A percentile compares a stretch with the other conserved stretches of the same genome.
phyloP scores from a whole-genome alignment of 257 asterid species.

The Solanum habrochaites region DNA sequence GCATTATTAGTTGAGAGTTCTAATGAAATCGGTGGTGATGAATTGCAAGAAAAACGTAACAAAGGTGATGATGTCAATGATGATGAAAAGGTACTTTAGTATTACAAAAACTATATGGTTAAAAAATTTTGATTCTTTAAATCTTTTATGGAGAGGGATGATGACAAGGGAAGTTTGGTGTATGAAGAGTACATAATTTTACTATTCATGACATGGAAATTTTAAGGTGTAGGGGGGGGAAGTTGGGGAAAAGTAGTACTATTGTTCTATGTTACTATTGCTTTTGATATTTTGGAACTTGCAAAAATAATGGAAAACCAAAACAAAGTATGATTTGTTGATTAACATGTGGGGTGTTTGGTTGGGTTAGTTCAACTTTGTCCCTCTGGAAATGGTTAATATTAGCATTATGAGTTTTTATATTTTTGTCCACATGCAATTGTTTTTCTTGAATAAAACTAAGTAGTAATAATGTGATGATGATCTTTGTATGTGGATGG shows the following conservation, averaged over 20 bases:
- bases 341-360: constrained; percentile 17
- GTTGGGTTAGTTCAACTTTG: neutral
- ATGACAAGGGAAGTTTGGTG: neutral
- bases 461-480: neutral
- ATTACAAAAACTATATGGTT: neutral
- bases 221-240: neutral
- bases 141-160: neutral
- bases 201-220: neutral
- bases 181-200: neutral
- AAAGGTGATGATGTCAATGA: neutral
- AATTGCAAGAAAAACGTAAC: neutral
- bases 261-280: neutral
- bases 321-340: neutral
- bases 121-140: neutral
- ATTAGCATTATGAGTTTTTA: neutral
- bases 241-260: neutral
- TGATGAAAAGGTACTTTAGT: neutral
- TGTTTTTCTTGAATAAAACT: neutral
- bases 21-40: neutral
- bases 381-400: neutral
- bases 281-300: neutral
- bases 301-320: neutral
- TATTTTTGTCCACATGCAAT: neutral
- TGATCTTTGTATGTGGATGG: neutral
- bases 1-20: constrained; percentile 61